Evolutionary conservation across 2,329 filamentous ascomycete species (phyloP), one percentile per base, ranked within the genome.

Genomic region (Hypoxylon sp.): DNA sequence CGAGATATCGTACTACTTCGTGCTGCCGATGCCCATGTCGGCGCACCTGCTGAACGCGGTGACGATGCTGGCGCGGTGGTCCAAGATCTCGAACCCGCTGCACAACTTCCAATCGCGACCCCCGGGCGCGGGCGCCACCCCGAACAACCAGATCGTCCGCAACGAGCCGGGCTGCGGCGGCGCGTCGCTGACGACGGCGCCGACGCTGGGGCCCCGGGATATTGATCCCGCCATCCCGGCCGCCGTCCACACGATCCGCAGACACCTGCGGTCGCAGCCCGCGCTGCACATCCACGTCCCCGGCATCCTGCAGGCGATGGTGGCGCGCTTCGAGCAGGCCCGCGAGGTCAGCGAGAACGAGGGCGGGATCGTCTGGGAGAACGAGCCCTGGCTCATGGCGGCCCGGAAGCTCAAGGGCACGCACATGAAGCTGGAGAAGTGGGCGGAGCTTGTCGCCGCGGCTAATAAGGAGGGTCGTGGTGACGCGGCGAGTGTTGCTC

Each of bases 51-150:
- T 81, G 3, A 78, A 80, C 42, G 75, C 73, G n/a, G 65, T 79
- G 30, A 76, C 72, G 3, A 78, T 80, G 71, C 69, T 81, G 0
- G 73, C 76, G 1, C 72, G 78, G 5, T 81, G 78, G 78, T 74
- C 76, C 4, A 78, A 77, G 31, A 68, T 80, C 0, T 68, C 75
- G 0, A 72, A 71, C 0, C 73, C 73, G 0, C 71, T 71, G 15
- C 26, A 34, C 11, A 47, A 36, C 27, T 36, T 44, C 23, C n/a
- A n/a, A n/a, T n/a, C n/a, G n/a, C n/a, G n/a, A n/a, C 25, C 29
- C 2, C 36, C 48, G 5, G 34, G 17, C 13, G 25, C 46, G 7
- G 23, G 34, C 15, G n/a, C 19, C 9, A 5, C 37, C 3, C 20
- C 37, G 6, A 8, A 27, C 1, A 5, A 25, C 5, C 46, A 51